A percentile compares a stretch with the other conserved stretches of the same genome.
Conservation (phyloP, 2,329 filamentous ascomycete species). For the Xylaria sp. region DNA sequence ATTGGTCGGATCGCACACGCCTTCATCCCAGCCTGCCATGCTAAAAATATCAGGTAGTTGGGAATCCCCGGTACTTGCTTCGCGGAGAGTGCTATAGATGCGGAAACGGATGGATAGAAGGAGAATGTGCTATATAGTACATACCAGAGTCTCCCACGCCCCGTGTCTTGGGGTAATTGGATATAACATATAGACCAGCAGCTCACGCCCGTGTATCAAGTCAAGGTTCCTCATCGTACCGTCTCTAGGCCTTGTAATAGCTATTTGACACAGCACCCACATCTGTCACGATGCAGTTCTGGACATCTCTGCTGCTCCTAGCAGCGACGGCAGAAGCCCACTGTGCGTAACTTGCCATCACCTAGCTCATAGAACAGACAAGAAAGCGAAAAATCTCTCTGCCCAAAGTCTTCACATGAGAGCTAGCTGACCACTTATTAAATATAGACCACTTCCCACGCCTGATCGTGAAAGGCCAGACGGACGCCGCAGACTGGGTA, state of each 20-base stretch:
- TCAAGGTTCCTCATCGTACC: not conserved
- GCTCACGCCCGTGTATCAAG: not conserved
- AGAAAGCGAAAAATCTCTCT: too few species aligned
- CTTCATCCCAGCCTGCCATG: conserved; percentile 6
- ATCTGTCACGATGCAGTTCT: conserved; percentile 24
- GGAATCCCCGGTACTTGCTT: conserved; percentile 22
- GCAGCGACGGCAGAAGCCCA: conserved; percentile 30
- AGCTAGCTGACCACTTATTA: too few species aligned
- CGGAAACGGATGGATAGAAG: not conserved
- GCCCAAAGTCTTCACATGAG: too few species aligned
- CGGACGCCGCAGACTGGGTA: conserved; percentile 46
- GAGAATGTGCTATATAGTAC: not conserved
- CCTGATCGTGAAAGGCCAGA: conserved; percentile 43
- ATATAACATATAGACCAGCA: not conserved
- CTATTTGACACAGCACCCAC: not conserved
- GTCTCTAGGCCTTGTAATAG: not conserved
- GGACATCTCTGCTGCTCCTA: conserved; percentile 24
- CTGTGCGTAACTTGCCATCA: conserved; percentile 12
- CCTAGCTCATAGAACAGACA: not conserved
- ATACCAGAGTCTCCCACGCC: not conserved
- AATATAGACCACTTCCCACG: conserved; percentile 47
- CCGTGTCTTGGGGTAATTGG: not conserved
- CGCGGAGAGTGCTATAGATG: not conserved
- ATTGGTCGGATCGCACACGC: conserved; percentile 11
- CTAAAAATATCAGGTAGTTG: conserved; percentile 8